Conservation (phyloP, 768 basidiomycete species). For the Suillus subluteus region DNA sequence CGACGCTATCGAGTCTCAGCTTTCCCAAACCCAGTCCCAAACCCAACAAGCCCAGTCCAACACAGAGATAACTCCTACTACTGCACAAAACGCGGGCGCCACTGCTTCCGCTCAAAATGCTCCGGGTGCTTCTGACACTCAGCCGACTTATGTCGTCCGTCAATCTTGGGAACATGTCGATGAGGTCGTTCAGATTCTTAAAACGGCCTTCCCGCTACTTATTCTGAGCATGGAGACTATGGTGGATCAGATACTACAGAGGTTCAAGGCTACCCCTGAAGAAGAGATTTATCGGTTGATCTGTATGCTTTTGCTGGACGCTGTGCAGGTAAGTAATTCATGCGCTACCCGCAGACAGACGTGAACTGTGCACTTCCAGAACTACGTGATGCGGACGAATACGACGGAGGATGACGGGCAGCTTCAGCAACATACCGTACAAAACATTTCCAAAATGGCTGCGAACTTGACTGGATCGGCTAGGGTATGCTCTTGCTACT, state of each 20-base stretch:
- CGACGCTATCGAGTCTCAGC: slow-evolving; percentile 33
- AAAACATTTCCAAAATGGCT: slow-evolving; percentile 62
- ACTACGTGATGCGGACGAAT: slow-evolving; percentile 70
- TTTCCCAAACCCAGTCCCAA: slow-evolving; percentile 8
- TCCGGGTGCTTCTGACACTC: slow-evolving; percentile 23
- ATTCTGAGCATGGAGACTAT: slow-evolving; percentile 96
- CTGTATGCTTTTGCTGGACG: slow-evolving; percentile 86
- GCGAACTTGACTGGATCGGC: slow-evolving; percentile 58
- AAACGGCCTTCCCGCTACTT: slow-evolving; percentile 94
- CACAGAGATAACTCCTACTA: slow-evolving; percentile 18
- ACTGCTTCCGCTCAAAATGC: slow-evolving; percentile 16
- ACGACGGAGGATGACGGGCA: slow-evolving; percentile 70
- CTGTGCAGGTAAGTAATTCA: slow-evolving; percentile 63
- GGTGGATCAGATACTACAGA: slow-evolving; percentile 89
- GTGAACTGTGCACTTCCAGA: slow-evolving; percentile 42
- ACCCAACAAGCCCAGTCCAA: slow-evolving; percentile 5
- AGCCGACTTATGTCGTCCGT: slow-evolving; percentile 44
- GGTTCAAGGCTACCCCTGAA: slow-evolving; percentile 88
- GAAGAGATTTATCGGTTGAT: slow-evolving; percentile 95
- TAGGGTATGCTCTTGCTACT: slow-evolving; percentile 47
- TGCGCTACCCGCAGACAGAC: neutral
- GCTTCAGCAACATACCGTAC: slow-evolving; percentile 55
- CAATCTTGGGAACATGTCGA: slow-evolving; percentile 92
- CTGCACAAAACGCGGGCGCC: slow-evolving; percentile 20
- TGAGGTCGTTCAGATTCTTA: slow-evolving; percentile 90